phyloP scores from a whole-genome alignment of 1,284 basidiomycete genomes.

The Boletus albobrunnescens region DNA sequence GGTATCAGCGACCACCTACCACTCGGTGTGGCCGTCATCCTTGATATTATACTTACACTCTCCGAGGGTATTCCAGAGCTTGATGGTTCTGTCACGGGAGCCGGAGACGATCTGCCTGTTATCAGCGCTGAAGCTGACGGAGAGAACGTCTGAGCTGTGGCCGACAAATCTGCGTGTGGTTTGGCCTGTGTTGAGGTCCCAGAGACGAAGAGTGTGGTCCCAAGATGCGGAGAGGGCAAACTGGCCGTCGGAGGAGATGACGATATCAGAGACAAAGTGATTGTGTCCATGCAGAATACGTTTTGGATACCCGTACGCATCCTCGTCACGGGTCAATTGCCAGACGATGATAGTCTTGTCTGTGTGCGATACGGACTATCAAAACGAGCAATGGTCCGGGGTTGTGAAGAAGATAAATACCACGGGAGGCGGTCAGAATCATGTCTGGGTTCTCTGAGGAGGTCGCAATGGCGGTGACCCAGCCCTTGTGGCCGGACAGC shows the following conservation, averaged over 20 bases:
- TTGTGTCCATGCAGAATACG: constrained; percentile 98
- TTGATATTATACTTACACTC: constrained; percentile 99
- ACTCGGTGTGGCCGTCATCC: constrained; percentile 96
- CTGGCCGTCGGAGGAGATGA: constrained; percentile 98
- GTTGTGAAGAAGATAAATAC: constrained; percentile 46
- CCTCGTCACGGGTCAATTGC: constrained; percentile 96
- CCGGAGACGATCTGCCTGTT: constrained; percentile 99
- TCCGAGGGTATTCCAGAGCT: constrained; percentile 99
- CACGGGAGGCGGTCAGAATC: constrained; percentile 95
- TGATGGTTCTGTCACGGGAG: constrained; percentile 95
- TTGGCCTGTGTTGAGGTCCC: constrained; percentile 94
- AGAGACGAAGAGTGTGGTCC: constrained; percentile 99
- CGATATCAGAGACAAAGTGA: constrained; percentile 99
- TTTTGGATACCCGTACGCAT: constrained; percentile 92
- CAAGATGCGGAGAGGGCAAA: constrained; percentile 99
- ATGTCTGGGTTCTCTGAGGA: constrained; percentile 96
- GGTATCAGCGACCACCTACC: constrained; percentile 48
- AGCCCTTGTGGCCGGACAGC: constrained; percentile 92
- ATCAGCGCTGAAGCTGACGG: constrained; percentile 96
- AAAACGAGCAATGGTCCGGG: constrained; percentile 22
- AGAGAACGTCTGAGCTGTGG: constrained; percentile 96
- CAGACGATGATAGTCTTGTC: constrained; percentile 99
- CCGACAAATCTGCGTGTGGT: constrained; percentile 98
- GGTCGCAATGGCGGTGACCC: constrained; percentile 95
- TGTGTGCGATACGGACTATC: constrained; percentile 55